These are phyloP conservation scores for Ochromonadaceae sp. DNA, from an alignment of 352 stramenopile genomes.

Conservation along the genomic window DNA sequence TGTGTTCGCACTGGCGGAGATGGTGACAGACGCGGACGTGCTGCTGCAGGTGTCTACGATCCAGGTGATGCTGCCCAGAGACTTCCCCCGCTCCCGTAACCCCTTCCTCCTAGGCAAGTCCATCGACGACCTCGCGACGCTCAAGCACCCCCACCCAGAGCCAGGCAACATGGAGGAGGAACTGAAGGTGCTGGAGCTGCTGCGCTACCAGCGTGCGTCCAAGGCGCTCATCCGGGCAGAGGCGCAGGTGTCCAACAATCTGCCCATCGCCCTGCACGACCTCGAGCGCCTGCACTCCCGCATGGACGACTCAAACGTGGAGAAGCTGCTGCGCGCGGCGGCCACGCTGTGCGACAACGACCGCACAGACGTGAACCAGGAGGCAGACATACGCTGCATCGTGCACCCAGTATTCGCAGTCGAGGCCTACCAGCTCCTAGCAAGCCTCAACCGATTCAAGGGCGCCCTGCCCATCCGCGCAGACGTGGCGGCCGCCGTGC, in stretches of 20 bases:
- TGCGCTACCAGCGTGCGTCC: conserved; percentile 6
- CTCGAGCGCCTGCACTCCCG: background rate
- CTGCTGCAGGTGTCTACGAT: conserved; percentile 5
- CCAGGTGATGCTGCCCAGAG: background rate
- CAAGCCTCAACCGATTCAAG: background rate
- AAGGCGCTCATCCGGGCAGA: conserved; percentile 1
- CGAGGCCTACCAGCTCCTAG: background rate
- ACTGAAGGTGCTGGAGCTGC: conserved; percentile 9
- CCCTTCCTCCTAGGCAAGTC: conserved; percentile 7
- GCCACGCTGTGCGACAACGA: background rate
- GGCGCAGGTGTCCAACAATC: conserved; percentile 1
- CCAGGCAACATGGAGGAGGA: conserved; percentile 5
- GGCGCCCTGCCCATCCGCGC: background rate
- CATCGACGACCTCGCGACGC: background rate
- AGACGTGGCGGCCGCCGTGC: background rate
- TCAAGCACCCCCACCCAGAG: background rate
- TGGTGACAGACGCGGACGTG: background rate
- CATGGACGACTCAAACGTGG: conserved; percentile 4
- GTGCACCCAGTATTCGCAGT: background rate
- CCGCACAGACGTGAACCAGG: background rate
- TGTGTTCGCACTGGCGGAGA: background rate
- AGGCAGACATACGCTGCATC: no score
- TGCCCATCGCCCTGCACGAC: conserved; percentile 3
- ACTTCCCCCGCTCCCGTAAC: background rate
- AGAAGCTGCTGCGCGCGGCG: background rate